Conservation (phyloP, 352 stramenopile genomes). For the Globisporangium orthogonon region DNA sequence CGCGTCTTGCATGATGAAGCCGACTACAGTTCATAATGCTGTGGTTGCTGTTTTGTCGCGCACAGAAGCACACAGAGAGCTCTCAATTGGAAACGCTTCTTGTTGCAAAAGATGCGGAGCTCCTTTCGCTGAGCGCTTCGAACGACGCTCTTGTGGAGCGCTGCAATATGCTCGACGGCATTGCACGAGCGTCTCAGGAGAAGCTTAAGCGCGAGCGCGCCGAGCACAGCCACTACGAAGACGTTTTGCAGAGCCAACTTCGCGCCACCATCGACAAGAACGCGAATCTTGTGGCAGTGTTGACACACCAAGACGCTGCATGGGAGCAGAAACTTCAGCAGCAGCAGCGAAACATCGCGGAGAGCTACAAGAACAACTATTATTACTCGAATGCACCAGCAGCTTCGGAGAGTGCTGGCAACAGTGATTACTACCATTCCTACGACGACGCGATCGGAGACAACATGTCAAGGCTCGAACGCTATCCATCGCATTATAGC, state of each 20-base stretch:
- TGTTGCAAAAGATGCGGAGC: conserved; percentile 27
- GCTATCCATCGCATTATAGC: conserved; percentile 1
- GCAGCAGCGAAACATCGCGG: conserved; percentile 5
- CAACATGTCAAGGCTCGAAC: not conserved
- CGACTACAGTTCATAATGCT: not conserved
- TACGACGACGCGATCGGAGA: conserved; percentile 1
- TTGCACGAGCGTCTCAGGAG: conserved; percentile 48
- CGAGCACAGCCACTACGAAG: conserved; percentile 40
- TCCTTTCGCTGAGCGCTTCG: conserved; percentile 23
- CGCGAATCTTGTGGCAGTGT: conserved; percentile 25
- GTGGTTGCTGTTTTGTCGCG: not conserved
- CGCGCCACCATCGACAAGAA: conserved; percentile 46
- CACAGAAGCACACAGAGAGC: conserved; percentile 21
- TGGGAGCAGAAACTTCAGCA: conserved; percentile 13
- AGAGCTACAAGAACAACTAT: conserved; percentile 13
- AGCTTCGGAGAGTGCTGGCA: too few species aligned
- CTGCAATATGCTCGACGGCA: conserved; percentile 49
- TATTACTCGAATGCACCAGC: not conserved
- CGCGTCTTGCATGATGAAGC: not conserved
- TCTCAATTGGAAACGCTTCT: conserved; percentile 19
- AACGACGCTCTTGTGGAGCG: conserved; percentile 32
- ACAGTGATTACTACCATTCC: conserved; percentile 7
- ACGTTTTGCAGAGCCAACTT: conserved; percentile 37
- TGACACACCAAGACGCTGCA: conserved; percentile 26
- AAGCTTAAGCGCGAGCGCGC: conserved; percentile 45